Percentiles rank a stretch among this genome's conserved stretches.
phyloP scores from a whole-genome alignment of 805 yeast genomes.

The Starmerella apis region DNA sequence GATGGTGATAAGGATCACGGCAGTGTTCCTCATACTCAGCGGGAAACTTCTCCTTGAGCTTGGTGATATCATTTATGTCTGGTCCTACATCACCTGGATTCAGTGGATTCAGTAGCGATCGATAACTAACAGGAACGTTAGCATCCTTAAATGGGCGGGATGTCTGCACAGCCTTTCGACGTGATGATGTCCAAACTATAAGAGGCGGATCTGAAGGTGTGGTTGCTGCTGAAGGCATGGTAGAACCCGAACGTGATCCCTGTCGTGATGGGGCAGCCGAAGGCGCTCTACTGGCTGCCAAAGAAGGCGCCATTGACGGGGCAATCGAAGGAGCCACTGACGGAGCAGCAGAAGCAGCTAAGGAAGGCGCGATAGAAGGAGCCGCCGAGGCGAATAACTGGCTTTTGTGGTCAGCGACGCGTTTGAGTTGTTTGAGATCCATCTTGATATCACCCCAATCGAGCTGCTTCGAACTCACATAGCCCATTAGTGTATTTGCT shows the following conservation, averaged over 20 bases:
- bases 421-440: conserved; percentile 18
- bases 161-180: conserved; percentile 72
- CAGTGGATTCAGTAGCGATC: conserved; percentile 75
- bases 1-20: conserved; percentile 81
- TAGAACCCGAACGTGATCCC: conserved; percentile 4
- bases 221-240: conserved; percentile 5
- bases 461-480: conserved; percentile 27
- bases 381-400: conserved; percentile 18
- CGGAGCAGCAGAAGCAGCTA: conserved; percentile 11
- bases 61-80: conserved; percentile 40
- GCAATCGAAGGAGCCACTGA: conserved; percentile 13
- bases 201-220: conserved; percentile 32
- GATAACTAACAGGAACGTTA: conserved; percentile 57
- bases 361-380: conserved; percentile 11
- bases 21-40: conserved; percentile 55
- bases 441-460: conserved; percentile 16
- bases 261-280: conserved; percentile 11
- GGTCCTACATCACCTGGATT: conserved; percentile 84
- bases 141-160: conserved; percentile 53
- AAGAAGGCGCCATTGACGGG: conserved; percentile 14
- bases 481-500: conserved; percentile 44
- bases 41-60: conserved; percentile 52
- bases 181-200: conserved; percentile 91
- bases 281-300: not conserved
- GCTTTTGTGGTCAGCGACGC: conserved; percentile 21